Evolutionary conservation across 202 grass and related monocot genomes (phyloP).

Genomic region (Panicum hallii): DNA sequence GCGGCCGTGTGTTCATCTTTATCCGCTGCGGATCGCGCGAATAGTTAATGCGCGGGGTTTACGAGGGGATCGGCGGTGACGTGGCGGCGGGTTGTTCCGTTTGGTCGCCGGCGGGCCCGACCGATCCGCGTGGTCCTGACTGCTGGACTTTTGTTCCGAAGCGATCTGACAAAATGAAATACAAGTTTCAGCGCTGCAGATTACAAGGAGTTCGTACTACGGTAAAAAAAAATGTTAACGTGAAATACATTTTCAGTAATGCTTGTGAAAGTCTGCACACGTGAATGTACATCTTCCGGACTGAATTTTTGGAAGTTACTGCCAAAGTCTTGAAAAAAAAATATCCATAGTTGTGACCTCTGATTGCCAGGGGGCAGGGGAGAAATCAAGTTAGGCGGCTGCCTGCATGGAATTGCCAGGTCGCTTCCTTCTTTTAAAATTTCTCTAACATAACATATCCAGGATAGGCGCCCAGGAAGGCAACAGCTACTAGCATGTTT

Average conservation of each 20-base stretch:
- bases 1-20: not conserved
- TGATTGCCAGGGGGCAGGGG: not conserved
- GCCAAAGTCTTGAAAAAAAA: no score
- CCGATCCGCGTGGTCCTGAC: not conserved
- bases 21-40: slow-evolving; percentile 17
- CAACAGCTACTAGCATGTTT: slow-evolving; percentile 29
- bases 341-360: not conserved
- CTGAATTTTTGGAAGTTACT: no score
- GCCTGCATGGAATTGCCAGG: not conserved
- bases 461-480: not conserved
- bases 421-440: not conserved
- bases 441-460: not conserved
- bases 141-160: not conserved
- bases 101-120: not conserved
- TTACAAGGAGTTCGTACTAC: no score
- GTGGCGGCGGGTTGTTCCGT: not conserved
- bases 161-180: not conserved
- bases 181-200: no score
- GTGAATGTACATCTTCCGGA: no score
- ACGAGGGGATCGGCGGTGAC: slow-evolving; percentile 14
- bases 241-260: no score
- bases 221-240: no score
- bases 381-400: not conserved
- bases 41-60: not conserved
- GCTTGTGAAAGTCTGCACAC: no score